A percentile compares a stretch with the other conserved stretches of the same genome.
Conservation (phyloP, 78 protist species). For the Chrysochromulina tobinii region DNA sequence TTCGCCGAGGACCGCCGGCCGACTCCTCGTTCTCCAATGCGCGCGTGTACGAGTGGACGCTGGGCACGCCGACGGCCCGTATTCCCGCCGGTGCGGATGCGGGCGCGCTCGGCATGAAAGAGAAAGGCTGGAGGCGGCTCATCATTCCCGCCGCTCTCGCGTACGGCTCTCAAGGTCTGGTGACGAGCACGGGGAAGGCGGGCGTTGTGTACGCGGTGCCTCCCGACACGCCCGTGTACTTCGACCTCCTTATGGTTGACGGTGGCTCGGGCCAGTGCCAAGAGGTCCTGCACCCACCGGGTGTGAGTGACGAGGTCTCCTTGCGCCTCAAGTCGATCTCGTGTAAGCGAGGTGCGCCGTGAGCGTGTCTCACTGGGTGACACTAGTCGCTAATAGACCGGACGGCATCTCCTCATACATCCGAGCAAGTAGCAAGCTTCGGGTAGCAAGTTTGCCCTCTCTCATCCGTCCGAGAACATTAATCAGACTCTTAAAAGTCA, state of each 20-base stretch:
- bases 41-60: background rate
- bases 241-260: background rate
- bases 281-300: background rate
- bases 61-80: background rate
- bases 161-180: background rate
- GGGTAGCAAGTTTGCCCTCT: too few relatives aligned
- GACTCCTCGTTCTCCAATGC: background rate
- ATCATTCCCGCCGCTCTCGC: background rate
- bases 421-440: too few relatives aligned
- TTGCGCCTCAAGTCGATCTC: background rate
- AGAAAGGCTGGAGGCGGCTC: background rate
- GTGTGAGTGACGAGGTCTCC: background rate
- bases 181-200: background rate
- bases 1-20: background rate
- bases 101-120: background rate
- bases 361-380: background rate
- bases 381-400: too few relatives aligned
- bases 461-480: too few relatives aligned
- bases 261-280: background rate
- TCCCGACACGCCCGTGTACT: background rate
- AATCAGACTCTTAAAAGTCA: too few relatives aligned
- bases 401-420: too few relatives aligned
- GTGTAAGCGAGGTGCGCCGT: background rate
- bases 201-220: background rate
- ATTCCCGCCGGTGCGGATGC: background rate